A percentile compares a stretch with the other conserved stretches of the same genome.
These are phyloP conservation scores for Endothia cerciana DNA, from an alignment of 2,329 filamentous ascomycete genomes.

Conservation along the genomic window DNA sequence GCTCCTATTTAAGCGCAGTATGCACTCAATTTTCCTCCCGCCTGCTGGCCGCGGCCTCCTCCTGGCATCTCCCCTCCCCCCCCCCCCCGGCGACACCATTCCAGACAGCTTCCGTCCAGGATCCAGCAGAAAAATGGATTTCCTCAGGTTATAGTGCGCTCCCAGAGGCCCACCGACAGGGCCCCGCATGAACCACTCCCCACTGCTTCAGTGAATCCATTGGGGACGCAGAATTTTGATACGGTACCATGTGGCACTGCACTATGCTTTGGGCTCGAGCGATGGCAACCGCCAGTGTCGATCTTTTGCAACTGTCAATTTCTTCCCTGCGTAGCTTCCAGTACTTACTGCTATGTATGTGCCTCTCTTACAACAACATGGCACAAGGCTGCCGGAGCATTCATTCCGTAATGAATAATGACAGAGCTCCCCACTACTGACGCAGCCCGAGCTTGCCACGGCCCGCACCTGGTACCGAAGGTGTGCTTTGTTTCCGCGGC, in stretches of 20 bases:
- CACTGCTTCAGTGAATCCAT: background rate
- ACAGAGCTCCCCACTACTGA: background rate
- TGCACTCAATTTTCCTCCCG: background rate
- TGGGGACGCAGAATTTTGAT: background rate
- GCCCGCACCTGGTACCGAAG: background rate
- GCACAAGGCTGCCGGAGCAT: constrained; percentile 11
- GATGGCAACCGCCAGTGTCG: background rate
- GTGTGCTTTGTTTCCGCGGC: background rate
- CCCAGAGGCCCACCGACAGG: constrained; percentile 2
- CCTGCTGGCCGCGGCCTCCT: background rate
- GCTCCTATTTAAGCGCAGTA: background rate
- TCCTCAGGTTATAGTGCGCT: background rate
- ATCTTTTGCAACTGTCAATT: background rate
- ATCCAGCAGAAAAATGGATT: background rate
- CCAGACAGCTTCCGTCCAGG: background rate
- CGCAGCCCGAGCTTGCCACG: background rate
- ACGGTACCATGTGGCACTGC: background rate
- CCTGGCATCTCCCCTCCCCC: no score
- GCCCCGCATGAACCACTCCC: background rate
- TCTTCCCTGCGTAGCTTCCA: background rate
- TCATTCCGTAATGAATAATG: background rate
- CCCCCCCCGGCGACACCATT: no score
- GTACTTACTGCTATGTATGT: no score
- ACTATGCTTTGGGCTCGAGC: background rate
- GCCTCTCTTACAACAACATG: no score